Conservation (phyloP, 192 early-diverging fungal genomes). For the Coemansia sp. region DNA sequence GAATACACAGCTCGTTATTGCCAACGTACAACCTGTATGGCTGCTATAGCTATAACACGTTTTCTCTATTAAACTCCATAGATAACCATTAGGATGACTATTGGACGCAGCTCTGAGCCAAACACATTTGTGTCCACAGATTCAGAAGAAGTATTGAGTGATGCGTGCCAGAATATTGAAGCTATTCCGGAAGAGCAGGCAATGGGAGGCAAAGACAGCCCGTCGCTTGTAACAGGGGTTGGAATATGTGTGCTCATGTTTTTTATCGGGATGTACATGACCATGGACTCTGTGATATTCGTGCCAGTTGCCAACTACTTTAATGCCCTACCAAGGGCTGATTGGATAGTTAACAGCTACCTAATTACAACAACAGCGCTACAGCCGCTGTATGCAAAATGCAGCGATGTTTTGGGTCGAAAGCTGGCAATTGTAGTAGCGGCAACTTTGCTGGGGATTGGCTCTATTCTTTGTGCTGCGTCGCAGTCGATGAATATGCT, state of each 20-base stretch:
- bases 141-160: not conserved
- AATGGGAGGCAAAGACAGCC: not conserved
- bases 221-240: constrained; percentile 29
- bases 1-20: too few relatives aligned
- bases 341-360: constrained; percentile 86
- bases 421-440: constrained; percentile 73
- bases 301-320: constrained; percentile 76
- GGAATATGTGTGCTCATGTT: constrained; percentile 67
- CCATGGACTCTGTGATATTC: constrained; percentile 78
- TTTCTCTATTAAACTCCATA: too few relatives aligned
- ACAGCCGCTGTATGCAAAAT: constrained; percentile 71
- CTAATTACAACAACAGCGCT: constrained; percentile 65
- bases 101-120: not conserved
- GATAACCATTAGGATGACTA: not conserved
- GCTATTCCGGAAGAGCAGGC: not conserved
- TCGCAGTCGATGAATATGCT: constrained; percentile 65
- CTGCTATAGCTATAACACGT: too few relatives aligned
- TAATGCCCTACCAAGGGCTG: constrained; percentile 62
- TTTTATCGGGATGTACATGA: constrained; percentile 78
- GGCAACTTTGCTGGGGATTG: constrained; percentile 73
- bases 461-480: constrained; percentile 80
- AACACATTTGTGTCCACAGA: too few relatives aligned
- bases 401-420: constrained; percentile 90
- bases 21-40: too few relatives aligned
- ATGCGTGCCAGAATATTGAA: not conserved